Evolutionary conservation across 345 rosid species (phyloP).

Genomic region (Schrenkiella parvula): DNA sequence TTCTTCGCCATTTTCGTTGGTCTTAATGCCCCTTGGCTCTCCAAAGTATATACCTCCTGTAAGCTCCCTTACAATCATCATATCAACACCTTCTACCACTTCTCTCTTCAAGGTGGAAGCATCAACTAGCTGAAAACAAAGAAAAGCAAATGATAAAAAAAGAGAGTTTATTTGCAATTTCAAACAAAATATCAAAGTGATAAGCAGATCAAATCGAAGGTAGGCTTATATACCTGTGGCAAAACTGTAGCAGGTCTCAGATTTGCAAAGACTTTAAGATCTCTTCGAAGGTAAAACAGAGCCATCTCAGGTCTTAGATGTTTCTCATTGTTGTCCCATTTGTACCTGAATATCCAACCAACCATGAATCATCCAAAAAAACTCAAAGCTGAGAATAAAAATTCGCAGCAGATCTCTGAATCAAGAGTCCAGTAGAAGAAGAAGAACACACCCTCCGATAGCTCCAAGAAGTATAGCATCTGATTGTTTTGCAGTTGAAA

Average conservation of each 20-base stretch:
- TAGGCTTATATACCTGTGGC: slow-evolving; percentile 51
- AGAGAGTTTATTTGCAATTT: not conserved
- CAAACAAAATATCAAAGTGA: not conserved
- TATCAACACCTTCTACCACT: slow-evolving; percentile 90
- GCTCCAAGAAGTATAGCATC: slow-evolving; percentile 94
- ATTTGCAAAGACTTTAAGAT: slow-evolving; percentile 88
- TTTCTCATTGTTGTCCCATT: slow-evolving; percentile 87
- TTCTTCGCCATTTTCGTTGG: slow-evolving; percentile 70
- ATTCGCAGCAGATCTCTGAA: not conserved
- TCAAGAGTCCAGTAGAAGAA: not conserved
- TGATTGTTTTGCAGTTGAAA: slow-evolving; percentile 57
- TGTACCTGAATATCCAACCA: slow-evolving; percentile 45
- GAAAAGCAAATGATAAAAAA: not conserved
- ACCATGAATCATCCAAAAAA: not conserved
- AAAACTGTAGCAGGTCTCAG: slow-evolving; percentile 81
- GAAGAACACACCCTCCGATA: slow-evolving; percentile 66
- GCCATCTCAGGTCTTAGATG: slow-evolving; percentile 90
- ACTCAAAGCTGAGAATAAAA: not conserved
- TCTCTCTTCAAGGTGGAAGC: slow-evolving; percentile 91
- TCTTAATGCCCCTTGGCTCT: slow-evolving; percentile 74
- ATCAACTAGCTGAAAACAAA: slow-evolving; percentile 55
- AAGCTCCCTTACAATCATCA: slow-evolving; percentile 96
- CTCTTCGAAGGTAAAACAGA: slow-evolving; percentile 71
- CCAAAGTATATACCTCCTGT: slow-evolving; percentile 97
- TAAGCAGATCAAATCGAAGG: not conserved